These are phyloP conservation scores for Cruciata laevipes DNA, from an alignment of 257 asterid species.

Conservation along the genomic window DNA sequence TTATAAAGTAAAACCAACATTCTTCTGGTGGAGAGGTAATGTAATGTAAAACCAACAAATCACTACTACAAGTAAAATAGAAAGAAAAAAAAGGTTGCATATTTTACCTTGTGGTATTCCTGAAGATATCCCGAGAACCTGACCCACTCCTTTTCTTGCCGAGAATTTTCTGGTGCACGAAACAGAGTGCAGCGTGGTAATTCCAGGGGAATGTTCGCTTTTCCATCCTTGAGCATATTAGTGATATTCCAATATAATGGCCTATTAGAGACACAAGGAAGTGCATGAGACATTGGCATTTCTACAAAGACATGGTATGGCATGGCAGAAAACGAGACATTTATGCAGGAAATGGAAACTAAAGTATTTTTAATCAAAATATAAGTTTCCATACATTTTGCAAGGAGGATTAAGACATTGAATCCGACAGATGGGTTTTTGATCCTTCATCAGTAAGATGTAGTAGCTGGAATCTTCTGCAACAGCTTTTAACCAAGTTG, in stretches of 20 bases:
- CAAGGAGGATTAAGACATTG: constrained; percentile 41
- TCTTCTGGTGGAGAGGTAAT: constrained; percentile 1
- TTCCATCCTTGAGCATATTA: constrained; percentile 22
- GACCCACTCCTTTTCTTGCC: constrained; percentile 57
- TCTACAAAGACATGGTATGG: background rate
- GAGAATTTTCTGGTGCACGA: constrained; percentile 42
- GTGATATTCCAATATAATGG: constrained; percentile 41
- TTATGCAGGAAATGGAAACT: background rate
- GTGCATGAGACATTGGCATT: background rate
- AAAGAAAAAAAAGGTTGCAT: constrained; percentile 1
- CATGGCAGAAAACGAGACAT: background rate
- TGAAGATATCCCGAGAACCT: constrained; percentile 37
- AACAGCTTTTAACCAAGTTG: no score
- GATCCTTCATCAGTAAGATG: constrained; percentile 42
- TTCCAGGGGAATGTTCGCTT: constrained; percentile 21
- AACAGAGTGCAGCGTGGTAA: constrained; percentile 34
- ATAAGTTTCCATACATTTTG: constrained; percentile 37
- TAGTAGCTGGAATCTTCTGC: constrained; percentile 16
- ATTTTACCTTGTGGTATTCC: constrained; percentile 37
- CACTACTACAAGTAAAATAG: background rate
- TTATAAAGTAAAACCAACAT: background rate
- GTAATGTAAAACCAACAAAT: background rate
- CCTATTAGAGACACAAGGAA: constrained; percentile 19
- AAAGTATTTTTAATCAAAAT: background rate
- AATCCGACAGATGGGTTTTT: constrained; percentile 36